Evolutionary conservation across 208 protist genomes (phyloP), one percentile per base, ranked within the genome.

Genomic region (Giardia duodenalis): DNA sequence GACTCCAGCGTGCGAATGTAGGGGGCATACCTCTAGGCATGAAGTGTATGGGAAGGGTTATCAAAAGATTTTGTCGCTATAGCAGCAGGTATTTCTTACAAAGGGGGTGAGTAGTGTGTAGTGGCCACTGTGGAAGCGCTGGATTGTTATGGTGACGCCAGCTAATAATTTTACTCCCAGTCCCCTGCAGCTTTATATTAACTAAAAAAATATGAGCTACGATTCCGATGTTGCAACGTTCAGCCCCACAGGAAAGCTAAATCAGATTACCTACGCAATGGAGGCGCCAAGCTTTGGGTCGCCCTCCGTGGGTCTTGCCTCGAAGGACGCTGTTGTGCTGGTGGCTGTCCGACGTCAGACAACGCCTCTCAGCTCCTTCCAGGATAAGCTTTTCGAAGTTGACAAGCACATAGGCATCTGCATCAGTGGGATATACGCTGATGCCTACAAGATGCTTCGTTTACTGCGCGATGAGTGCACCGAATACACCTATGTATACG

Each of bases 211-310:
- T 30, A 76, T 76, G 57, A 76, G 86, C 4, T 93, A 93, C 90
- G 92, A 93, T 86, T 4, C 22, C 10, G 92, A 93, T 86, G 92
- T 93, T 30, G 67, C 92, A 3, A 93, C 39, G 4, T 93, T 93
- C n/a, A 43, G 42, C 44, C 92, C 92, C 4, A 87, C 67, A 19
- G 92, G 93, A 2, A 87, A 89, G 3, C 10, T 93, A 44, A 44
- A 93, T 92, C 91, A 93, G 93, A 93, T 93, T 44, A 48, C 93
- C 45, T 93, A 93, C 93, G 93, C 93, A 2, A 93, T 93, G 91
- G 93, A 93, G 46, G 93, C 92, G 44, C 92, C 93, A 22, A 93
- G 93, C 19, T 46, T 94, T 43, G 93, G 93, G 39, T 42, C 92
- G 45, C 87, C 93, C 22, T 1, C n/a, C 45, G 86, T 92, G 22